Evolutionary conservation across 768 basidiomycete species (phyloP), one percentile per base, ranked within the genome.

Genomic region (Rhizopogon vinicolor): DNA sequence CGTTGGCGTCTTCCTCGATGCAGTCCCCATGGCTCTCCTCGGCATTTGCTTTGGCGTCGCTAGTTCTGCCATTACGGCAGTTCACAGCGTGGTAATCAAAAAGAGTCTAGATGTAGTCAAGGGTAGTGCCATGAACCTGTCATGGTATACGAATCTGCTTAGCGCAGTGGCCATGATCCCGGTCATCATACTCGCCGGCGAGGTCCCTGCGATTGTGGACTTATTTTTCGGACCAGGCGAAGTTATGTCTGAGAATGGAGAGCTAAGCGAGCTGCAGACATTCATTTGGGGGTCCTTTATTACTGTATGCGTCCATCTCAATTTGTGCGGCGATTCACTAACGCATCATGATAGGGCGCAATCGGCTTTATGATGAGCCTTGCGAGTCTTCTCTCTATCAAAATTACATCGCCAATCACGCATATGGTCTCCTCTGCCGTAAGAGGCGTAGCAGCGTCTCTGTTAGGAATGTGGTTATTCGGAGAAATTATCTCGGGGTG

Each of bases 351-450:
- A 7, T 53, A 93, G 91, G 94, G 94, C 33, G 74, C 81, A 16
- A 74, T 97, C 51, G 95, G 95, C 9, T 98, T 97, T 80, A 73
- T 95, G 62, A 97, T 98, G 84, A 92, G 89, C 72, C 82, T 98
- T 52, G 94, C 95, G 9, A 92, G 91, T 59, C 75, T 95, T 58
- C 78, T 98, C 31, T 94, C 91, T 25, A 97, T 98, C 78, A 95
- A 98, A 70, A 90, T 98, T 58, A 98, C 95, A 7, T 96, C 93
- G 1, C 95, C 95, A 13, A 93, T 98, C 68, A 95, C 95, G 2
- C 95, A 98, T 70, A 98, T 98, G 95, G 76, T 97, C 28, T 95
- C 93, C 3, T 93, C 93, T 10, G 95, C 96, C 18, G 92, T 96
- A 4, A 89, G 95, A 52, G 94, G 96, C 16, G 95, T 98, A 28